Base-by-base conservation (phyloP, 2,329 filamentous ascomycete species). In the Fusarium nanum region DNA sequence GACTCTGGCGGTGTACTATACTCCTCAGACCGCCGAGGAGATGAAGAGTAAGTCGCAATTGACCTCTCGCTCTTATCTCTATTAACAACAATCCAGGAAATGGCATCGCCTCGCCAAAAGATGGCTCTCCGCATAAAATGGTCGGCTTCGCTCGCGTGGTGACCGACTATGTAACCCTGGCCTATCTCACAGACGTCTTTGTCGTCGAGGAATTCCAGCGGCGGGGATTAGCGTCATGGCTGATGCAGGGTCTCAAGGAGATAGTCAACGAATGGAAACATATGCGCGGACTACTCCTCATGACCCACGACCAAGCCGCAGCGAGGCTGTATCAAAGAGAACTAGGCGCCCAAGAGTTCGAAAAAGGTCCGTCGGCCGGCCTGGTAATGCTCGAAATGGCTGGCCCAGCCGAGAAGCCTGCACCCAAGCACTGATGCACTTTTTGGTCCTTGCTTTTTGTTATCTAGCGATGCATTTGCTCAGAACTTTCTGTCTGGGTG, bases 181-280 rank as follows among this genome's bases (percentile, higher is more conserved):
- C 86, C 34, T 93, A 92, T 62, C 79, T 83, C 56, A 91, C 90
- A 27, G 91, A 93, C 73, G 88, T 92, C 22, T 93, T 91, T 76
- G 82, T 93, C 23, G 76, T 88, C 5, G 82, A 86, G 1, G 83
- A 85, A 41, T 87, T 88, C 72, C 89, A 91, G 75, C 84, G 86
- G 7, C 81, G 83, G 12, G 90, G 91, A 0, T 81, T 93, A 3
- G 91, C 88, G 5, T 85, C 81, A 45, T 93, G 89, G 89, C 79
- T 93, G 75, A 85, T 92, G 76, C 78, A 81, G 7, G 89, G 86
- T 70, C 78, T 91, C 61, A 84, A 87, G 68, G 88, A 91, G 71
- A 77, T 86, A 5, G 75, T 88, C 40, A 78, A 83, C 23, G 81
- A 81, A 30, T 88, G 91, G 85, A 85, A 88, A 3, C 78, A 86